phyloP scores from a whole-genome alignment of 371 early-diverging fungal species.

The Mucor velutinosus region DNA sequence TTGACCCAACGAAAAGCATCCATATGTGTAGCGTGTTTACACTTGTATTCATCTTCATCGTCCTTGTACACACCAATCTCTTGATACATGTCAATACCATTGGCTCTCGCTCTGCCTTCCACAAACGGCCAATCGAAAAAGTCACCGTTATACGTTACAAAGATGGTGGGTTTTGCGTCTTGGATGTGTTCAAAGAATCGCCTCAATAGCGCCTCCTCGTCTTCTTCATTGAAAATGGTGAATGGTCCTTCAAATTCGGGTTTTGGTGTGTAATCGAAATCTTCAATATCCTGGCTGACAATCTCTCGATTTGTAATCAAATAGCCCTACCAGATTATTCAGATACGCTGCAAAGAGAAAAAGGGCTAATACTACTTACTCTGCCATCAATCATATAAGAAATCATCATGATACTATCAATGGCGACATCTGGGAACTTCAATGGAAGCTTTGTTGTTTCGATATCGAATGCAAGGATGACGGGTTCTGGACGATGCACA shows the following conservation, averaged over 20 bases:
- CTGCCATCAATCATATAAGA: slow-evolving; percentile 98
- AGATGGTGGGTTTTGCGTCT: slow-evolving; percentile 87
- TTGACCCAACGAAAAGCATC: slow-evolving; percentile 99
- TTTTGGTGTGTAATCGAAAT: slow-evolving; percentile 98
- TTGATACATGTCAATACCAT: slow-evolving; percentile 84
- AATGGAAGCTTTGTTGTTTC: slow-evolving; percentile 99
- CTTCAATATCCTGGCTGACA: slow-evolving; percentile 95
- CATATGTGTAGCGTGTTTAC: slow-evolving; percentile 94
- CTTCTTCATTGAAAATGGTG: slow-evolving; percentile 93
- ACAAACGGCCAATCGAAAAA: slow-evolving; percentile 99
- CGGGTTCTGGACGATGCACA: slow-evolving; percentile 96
- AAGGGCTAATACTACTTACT: slow-evolving; percentile 39
- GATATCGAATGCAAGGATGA: slow-evolving; percentile 98
- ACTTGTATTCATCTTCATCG: slow-evolving; percentile 85
- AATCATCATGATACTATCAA: slow-evolving; percentile 99
- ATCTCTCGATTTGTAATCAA: slow-evolving; percentile 98
- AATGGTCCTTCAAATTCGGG: slow-evolving; percentile 97
- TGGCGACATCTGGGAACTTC: slow-evolving; percentile 96
- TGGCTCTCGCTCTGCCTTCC: slow-evolving; percentile 80
- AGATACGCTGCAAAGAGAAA: not conserved
- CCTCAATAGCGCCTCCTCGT: slow-evolving; percentile 83
- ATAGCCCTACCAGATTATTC: slow-evolving; percentile 71
- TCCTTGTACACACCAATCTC: slow-evolving; percentile 89
- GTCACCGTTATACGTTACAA: slow-evolving; percentile 99
- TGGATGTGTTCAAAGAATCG: slow-evolving; percentile 96